Evolutionary conservation across 2,329 filamentous ascomycete species (phyloP).

Genomic region (Aureobasidium musti): DNA sequence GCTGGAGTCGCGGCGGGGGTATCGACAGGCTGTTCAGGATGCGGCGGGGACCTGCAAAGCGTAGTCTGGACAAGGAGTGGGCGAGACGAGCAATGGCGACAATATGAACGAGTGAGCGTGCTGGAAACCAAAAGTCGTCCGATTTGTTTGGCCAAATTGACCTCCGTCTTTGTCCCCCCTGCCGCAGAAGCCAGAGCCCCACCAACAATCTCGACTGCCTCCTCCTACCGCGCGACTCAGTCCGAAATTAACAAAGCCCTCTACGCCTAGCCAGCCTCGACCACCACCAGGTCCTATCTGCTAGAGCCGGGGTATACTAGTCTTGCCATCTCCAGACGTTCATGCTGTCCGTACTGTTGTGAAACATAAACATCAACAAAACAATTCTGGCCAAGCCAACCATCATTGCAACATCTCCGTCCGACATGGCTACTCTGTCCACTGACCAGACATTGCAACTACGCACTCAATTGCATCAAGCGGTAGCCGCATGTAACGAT

Average conservation of each 20-base stretch:
- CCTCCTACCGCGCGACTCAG: background rate
- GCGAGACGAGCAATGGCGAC: conserved; percentile 17
- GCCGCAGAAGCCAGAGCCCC: conserved; percentile 18
- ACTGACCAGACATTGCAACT: conserved; percentile 58
- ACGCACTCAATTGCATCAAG: conserved; percentile 75
- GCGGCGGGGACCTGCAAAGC: conserved; percentile 15
- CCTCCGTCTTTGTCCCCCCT: conserved; percentile 6
- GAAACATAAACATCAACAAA: conserved; percentile 19
- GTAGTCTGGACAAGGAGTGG: conserved; percentile 6
- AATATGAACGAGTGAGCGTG: conserved; percentile 10
- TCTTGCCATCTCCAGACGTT: background rate
- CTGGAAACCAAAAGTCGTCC: conserved; percentile 28
- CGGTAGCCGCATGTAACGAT: conserved; percentile 88
- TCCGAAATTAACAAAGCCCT: background rate
- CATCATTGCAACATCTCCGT: background rate
- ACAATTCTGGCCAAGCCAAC: conserved; percentile 4
- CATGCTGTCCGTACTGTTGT: background rate
- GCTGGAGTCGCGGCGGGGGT: background rate
- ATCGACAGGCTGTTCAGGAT: background rate
- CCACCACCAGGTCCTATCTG: background rate
- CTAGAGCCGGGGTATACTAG: background rate
- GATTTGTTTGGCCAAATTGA: conserved; percentile 29
- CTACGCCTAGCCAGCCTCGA: conserved; percentile 1
- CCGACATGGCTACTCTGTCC: conserved; percentile 40
- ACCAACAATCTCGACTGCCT: background rate